Percentiles rank a stretch among this genome's conserved stretches.
These are phyloP conservation scores for Cronartium quercuum DNA, from an alignment of 1,284 basidiomycete genomes.

Conservation along the genomic window DNA sequence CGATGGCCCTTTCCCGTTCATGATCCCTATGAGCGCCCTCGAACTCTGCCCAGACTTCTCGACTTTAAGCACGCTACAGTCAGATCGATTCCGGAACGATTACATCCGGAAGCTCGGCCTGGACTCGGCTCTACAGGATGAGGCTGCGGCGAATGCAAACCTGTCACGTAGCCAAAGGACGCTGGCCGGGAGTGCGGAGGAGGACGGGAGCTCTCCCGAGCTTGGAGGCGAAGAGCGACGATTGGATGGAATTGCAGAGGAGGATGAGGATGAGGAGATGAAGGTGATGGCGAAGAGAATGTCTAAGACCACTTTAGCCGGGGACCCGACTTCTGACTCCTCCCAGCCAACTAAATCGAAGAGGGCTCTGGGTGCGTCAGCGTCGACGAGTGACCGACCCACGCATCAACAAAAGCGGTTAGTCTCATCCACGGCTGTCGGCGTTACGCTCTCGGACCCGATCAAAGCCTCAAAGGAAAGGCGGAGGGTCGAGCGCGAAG, in stretches of 20 bases:
- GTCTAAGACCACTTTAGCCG: constrained; percentile 14
- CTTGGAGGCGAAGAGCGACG: neutral
- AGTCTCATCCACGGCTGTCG: constrained; percentile 15
- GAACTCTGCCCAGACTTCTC: constrained; percentile 68
- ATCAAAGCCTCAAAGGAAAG: constrained; percentile 33
- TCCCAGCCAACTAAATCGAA: constrained; percentile 13
- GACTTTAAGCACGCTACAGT: constrained; percentile 60
- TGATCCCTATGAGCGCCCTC: constrained; percentile 71
- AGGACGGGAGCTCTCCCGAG: constrained; percentile 38
- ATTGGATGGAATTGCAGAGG: constrained; percentile 27
- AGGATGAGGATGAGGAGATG: constrained; percentile 27
- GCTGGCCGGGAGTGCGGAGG: constrained; percentile 32
- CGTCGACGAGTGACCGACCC: constrained; percentile 11
- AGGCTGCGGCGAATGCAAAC: constrained; percentile 46
- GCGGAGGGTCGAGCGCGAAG: constrained; percentile 66
- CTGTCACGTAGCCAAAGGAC: constrained; percentile 42
- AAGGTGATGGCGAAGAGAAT: constrained; percentile 19
- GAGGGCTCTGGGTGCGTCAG: constrained; percentile 22
- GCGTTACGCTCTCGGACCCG: constrained; percentile 22
- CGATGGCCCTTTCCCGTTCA: constrained; percentile 69
- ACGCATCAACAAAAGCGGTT: constrained; percentile 26
- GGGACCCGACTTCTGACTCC: neutral
- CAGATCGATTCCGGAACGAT: constrained; percentile 63
- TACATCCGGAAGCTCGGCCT: constrained; percentile 59
- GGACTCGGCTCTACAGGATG: constrained; percentile 53